These are phyloP conservation scores for Skeletonema marinoi DNA, from an alignment of 108 stramenopile genomes.

Conservation along the genomic window DNA sequence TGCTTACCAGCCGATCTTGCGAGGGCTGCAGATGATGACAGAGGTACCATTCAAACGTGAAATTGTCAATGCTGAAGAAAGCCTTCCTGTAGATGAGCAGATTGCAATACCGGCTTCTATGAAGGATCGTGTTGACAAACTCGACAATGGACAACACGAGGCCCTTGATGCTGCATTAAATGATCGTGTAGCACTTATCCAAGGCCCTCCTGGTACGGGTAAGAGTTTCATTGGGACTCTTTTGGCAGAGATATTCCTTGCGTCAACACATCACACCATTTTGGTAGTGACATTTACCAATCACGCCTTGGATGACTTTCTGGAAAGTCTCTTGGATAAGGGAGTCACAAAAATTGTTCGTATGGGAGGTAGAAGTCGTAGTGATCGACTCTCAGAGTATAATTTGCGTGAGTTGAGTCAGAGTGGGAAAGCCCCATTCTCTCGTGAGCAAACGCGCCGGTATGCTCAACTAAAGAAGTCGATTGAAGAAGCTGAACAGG, in stretches of 20 bases:
- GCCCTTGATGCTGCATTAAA: slow-evolving; percentile 1
- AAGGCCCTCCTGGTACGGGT: slow-evolving; percentile 12
- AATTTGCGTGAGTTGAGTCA: neutral
- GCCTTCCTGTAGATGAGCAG: neutral
- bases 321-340: slow-evolving; percentile 1
- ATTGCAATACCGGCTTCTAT: slow-evolving; percentile 8
- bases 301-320: slow-evolving; percentile 17
- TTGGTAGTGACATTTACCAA: slow-evolving; percentile 15
- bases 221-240: slow-evolving; percentile 14
- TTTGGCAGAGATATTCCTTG: slow-evolving; percentile 4
- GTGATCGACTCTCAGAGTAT: slow-evolving; percentile 4
- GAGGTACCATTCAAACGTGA: slow-evolving; percentile 19
- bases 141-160: neutral
- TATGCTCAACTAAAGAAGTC: neutral
- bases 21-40: slow-evolving; percentile 16
- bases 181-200: slow-evolving; percentile 9
- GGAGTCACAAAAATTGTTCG: slow-evolving; percentile 11
- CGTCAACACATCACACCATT: neutral
- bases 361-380: slow-evolving; percentile 11
- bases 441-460: neutral
- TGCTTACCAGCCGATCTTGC: slow-evolving; percentile 19
- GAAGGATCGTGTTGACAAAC: slow-evolving; percentile 4
- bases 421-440: neutral
- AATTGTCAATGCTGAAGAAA: slow-evolving; percentile 4
- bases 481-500: neutral